Evolutionary conservation across 495 filamentous ascomycete species (phyloP).

Genomic region (Tuber melanosporum): DNA sequence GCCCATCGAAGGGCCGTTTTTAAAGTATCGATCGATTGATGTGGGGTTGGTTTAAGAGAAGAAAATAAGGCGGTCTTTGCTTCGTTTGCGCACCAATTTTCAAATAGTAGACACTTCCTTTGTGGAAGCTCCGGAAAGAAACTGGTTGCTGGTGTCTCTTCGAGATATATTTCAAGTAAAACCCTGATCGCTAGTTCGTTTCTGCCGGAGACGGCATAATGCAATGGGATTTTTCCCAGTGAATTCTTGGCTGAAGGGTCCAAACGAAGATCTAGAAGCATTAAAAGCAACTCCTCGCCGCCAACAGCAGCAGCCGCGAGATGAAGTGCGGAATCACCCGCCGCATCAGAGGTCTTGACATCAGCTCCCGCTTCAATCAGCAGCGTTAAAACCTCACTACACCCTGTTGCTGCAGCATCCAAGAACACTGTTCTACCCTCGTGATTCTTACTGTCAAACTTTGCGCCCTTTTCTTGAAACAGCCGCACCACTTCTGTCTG

Average conservation of each 20-base stretch:
- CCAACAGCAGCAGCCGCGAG: not conserved
- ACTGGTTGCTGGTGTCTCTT: not conserved
- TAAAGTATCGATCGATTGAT: slow-evolving; percentile 3
- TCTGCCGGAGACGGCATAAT: not conserved
- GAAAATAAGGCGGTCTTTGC: not conserved
- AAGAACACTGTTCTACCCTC: not conserved
- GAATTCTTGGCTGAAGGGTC: not conserved
- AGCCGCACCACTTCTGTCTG: not conserved
- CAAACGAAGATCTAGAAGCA: not conserved
- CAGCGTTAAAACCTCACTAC: not conserved
- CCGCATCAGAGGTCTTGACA: not conserved
- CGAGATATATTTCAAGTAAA: not conserved
- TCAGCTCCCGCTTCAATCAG: not conserved
- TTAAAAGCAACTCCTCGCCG: not conserved
- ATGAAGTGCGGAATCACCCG: not conserved
- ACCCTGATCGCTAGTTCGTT: not conserved
- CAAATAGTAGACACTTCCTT: not conserved
- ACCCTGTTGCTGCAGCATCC: not conserved
- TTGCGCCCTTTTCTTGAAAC: not conserved
- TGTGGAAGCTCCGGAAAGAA: not conserved
- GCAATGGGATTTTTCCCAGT: not conserved
- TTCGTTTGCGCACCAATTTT: not conserved
- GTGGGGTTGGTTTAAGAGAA: not conserved
- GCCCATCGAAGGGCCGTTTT: not conserved
- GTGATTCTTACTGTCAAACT: not conserved